Conservation (phyloP, 202 grass and related monocot genomes). For the Saccharum hybrid region DNA sequence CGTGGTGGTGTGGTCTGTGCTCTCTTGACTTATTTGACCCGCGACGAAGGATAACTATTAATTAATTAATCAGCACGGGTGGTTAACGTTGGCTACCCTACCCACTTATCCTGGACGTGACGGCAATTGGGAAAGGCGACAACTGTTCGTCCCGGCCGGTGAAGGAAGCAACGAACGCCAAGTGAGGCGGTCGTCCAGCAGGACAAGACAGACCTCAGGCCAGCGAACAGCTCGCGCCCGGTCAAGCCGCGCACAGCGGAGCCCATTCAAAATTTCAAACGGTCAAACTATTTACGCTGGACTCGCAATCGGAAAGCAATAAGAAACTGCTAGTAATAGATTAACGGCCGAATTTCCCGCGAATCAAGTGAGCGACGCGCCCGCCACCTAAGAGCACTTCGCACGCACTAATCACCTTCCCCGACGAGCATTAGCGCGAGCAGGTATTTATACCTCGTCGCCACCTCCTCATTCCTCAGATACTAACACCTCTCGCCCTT, state of each 20-base stretch:
- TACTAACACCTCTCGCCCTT: not conserved
- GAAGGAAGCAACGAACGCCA: too few relatives aligned
- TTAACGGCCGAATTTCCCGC: constrained; percentile 21
- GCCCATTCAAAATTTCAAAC: not conserved
- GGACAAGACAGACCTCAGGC: too few relatives aligned
- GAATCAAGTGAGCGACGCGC: not conserved
- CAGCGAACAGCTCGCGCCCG: not conserved
- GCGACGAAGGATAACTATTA: not conserved
- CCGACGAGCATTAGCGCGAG: not conserved
- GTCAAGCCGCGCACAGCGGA: constrained; percentile 24
- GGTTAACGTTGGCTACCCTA: not conserved
- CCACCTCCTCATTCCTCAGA: not conserved
- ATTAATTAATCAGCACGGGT: not conserved
- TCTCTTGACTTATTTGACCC: not conserved
- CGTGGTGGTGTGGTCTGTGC: not conserved
- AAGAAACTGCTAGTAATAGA: not conserved
- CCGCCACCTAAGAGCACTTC: not conserved
- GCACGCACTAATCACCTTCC: not conserved
- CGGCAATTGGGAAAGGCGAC: not conserved
- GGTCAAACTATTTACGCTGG: constrained; percentile 51
- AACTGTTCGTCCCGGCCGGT: not conserved
- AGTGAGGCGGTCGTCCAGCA: too few relatives aligned
- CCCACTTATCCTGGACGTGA: not conserved
- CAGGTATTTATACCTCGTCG: constrained; percentile 37
- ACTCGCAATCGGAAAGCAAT: not conserved